Evolutionary conservation across 768 basidiomycete species (phyloP).

Genomic region (Suillus hirtellus): DNA sequence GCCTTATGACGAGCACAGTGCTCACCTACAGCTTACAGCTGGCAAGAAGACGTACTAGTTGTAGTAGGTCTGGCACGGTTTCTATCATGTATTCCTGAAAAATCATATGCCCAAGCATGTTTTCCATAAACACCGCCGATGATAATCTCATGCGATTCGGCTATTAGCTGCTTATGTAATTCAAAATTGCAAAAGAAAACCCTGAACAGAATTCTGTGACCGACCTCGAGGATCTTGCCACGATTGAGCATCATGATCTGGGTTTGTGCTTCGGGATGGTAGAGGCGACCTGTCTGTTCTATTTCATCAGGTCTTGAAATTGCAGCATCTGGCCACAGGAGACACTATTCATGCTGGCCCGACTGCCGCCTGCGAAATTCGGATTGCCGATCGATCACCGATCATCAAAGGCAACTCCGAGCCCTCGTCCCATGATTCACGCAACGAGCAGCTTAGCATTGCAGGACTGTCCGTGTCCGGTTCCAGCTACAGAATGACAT

Average conservation of each 20-base stretch:
- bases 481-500: neutral
- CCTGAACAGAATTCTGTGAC: too few relatives aligned
- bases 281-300: too few relatives aligned
- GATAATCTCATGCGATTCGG: too few relatives aligned
- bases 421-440: neutral
- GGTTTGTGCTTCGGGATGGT: too few relatives aligned
- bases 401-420: neutral
- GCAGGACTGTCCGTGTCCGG: neutral
- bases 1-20: conserved; percentile 95
- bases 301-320: too few relatives aligned
- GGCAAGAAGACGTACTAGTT: conserved; percentile 72
- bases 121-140: neutral
- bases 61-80: conserved; percentile 7
- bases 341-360: too few relatives aligned
- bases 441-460: neutral
- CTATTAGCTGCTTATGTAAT: too few relatives aligned
- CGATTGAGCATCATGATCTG: too few relatives aligned
- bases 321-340: too few relatives aligned
- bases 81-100: conserved; percentile 16
- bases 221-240: too few relatives aligned
- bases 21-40: conserved; percentile 81
- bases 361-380: too few relatives aligned
- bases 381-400: neutral
- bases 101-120: conserved; percentile 1
- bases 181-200: too few relatives aligned